A percentile compares a stretch with the other conserved stretches of the same genome.
Evolutionary conservation across 352 stramenopile genomes (phyloP).

Genomic region (Phytopythium cucurbitacearum): DNA sequence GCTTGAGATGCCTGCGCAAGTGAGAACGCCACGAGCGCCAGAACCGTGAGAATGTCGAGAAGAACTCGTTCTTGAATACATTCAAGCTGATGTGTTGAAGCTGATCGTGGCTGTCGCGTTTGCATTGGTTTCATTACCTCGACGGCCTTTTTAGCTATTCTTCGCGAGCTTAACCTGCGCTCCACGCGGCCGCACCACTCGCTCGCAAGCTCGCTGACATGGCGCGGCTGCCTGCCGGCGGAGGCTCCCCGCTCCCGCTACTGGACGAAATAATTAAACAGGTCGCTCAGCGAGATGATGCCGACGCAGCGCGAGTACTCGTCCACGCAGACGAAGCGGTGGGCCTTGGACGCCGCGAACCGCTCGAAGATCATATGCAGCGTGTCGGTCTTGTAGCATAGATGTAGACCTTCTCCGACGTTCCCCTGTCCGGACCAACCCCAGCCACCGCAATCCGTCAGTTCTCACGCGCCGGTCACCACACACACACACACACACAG

Average conservation of each 20-base stretch:
- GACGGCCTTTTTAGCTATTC: too few relatives aligned
- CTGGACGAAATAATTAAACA: constrained; percentile 91
- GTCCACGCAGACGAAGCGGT: constrained; percentile 84
- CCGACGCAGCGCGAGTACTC: constrained; percentile 79
- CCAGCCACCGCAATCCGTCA: constrained; percentile 2
- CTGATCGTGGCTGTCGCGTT: too few relatives aligned
- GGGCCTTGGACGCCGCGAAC: constrained; percentile 82
- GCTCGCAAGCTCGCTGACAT: background rate
- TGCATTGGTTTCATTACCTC: too few relatives aligned
- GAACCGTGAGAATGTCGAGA: too few relatives aligned
- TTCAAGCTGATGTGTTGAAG: too few relatives aligned
- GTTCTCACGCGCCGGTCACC: background rate
- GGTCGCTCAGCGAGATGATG: constrained; percentile 83
- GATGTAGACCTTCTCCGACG: constrained; percentile 72
- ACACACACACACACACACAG: background rate
- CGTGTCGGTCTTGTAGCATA: constrained; percentile 88
- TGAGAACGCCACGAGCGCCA: too few relatives aligned
- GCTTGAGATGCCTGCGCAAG: too few relatives aligned
- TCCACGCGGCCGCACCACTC: background rate
- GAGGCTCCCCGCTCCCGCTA: constrained; percentile 30
- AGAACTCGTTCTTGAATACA: too few relatives aligned
- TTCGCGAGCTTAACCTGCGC: background rate
- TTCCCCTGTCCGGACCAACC: constrained; percentile 46
- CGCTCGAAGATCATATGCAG: constrained; percentile 89
- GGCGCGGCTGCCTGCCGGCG: background rate